Percentiles rank a stretch among this genome's conserved stretches.
Conservation (phyloP, 2,329 filamentous ascomycete genomes). For the Aspergillus nomiae region DNA sequence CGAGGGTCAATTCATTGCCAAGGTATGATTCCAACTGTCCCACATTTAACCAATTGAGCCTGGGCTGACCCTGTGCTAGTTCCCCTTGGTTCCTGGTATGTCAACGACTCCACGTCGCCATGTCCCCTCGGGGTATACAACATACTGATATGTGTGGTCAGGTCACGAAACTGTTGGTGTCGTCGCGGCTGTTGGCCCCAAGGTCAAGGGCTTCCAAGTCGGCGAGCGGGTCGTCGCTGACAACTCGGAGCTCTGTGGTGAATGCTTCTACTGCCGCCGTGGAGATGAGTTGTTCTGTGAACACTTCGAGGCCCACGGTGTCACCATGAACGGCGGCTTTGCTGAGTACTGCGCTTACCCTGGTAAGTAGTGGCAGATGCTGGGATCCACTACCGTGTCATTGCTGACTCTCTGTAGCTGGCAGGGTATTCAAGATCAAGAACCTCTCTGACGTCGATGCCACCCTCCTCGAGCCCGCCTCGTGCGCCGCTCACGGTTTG, state of each 20-base stretch:
- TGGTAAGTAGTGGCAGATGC: constrained; percentile 22
- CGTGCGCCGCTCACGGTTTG: constrained; percentile 70
- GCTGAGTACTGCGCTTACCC: constrained; percentile 67
- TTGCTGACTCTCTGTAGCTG: constrained; percentile 35
- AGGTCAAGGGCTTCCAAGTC: constrained; percentile 62
- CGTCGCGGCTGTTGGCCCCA: constrained; percentile 60
- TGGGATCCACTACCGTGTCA: neutral
- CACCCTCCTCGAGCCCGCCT: constrained; percentile 69
- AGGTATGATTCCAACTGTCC: constrained; percentile 39
- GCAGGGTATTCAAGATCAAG: constrained; percentile 66
- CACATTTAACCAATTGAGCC: neutral
- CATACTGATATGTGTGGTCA: constrained; percentile 12
- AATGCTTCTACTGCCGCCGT: constrained; percentile 73
- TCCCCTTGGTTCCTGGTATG: constrained; percentile 61
- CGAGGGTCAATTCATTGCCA: constrained; percentile 67
- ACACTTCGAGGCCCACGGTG: constrained; percentile 65
- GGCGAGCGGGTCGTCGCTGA: constrained; percentile 64
- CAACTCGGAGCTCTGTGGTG: constrained; percentile 63
- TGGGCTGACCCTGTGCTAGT: constrained; percentile 40
- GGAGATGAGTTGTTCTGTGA: constrained; percentile 70
- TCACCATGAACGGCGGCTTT: constrained; percentile 67
- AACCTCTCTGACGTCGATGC: constrained; percentile 70
- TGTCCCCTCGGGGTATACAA: constrained; percentile 1
- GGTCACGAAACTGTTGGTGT: constrained; percentile 70
- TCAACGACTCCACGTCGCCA: neutral